phyloP scores from a whole-genome alignment of 495 filamentous ascomycete genomes.

The Penicillium lividum region DNA sequence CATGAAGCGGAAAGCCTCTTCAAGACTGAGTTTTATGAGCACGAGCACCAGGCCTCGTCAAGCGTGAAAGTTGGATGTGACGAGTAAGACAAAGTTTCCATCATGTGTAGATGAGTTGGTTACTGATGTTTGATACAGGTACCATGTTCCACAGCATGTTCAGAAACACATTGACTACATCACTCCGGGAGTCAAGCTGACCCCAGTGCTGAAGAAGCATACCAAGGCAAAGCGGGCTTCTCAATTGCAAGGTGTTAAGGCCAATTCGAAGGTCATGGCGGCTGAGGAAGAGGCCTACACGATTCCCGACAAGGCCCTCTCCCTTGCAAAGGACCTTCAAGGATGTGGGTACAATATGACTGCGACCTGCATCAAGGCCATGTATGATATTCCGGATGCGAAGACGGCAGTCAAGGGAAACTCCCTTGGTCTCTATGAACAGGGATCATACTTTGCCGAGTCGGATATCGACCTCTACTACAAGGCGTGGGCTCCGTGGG shows the following conservation, averaged over 20 bases:
- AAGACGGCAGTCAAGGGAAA: constrained; percentile 41
- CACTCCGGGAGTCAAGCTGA: constrained; percentile 55
- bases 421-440: constrained; percentile 56
- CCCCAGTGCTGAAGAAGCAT: constrained; percentile 26
- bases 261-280: constrained; percentile 6
- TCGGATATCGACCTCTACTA: constrained; percentile 60
- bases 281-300: background rate
- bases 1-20: constrained; percentile 58
- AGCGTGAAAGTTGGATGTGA: constrained; percentile 53
- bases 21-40: constrained; percentile 59
- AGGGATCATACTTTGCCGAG: constrained; percentile 50
- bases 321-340: constrained; percentile 20
- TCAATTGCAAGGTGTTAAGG: constrained; percentile 19
- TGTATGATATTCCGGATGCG: constrained; percentile 53
- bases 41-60: constrained; percentile 47
- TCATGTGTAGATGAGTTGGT: background rate
- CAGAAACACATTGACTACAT: constrained; percentile 59
- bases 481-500: constrained; percentile 43
- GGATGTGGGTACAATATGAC: constrained; percentile 51
- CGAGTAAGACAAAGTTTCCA: constrained; percentile 23
- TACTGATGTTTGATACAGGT: constrained; percentile 30
- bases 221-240: constrained; percentile 25
- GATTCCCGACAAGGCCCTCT: constrained; percentile 21
- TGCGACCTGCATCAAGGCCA: constrained; percentile 52
- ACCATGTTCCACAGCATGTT: constrained; percentile 54